Base-by-base conservation (phyloP, 148 eudicot genomes). In the Chenopodium quinoa region DNA sequence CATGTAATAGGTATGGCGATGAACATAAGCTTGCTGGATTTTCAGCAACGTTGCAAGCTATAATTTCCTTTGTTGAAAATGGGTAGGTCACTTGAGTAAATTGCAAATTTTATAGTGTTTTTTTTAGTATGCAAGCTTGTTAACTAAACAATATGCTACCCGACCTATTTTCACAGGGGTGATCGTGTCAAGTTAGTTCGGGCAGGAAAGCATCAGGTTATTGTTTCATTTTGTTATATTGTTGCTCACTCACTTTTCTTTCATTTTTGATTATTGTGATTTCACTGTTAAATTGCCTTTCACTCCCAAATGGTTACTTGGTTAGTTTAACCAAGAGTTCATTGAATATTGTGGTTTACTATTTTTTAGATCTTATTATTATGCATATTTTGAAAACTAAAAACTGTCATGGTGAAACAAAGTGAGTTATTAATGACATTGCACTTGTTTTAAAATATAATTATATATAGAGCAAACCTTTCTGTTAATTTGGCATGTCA, bases 21-120 rank as follows among this genome's bases (percentile, higher is more conserved):
- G 99, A 92, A 75, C 98, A 96, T 78, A 92, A 88, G 89, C 91
- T 96, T 75, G 97, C 99, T 72, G 99, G 97, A 27, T 96, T 96
- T 89, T 92, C 99, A 4, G 99, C 99, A 7, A 96, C 99, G 62
- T 86, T 96, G 90, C 97, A 93, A 86, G 99, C 99, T 75, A 96
- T 96, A 63, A 90, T 96, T 84, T 96, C 99, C 72, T 93, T 96
- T 80, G 98, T 96, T 71, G 99, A 96, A 83, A 89, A 96, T 79
- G 99, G 99, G 99, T 96, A 80, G 78, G 78, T 17, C 75, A 77
- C 44, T 56, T 2, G 54, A 72, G 25, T 52, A 77, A 10, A 71
- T 81, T 56, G 11, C 25, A 19, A 27, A 54, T 67, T 29, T 44
- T 27, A 34, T 3, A 34, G 37, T 34, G 37, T 25, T 25, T 25